Conservation (phyloP, 495 filamentous ascomycete species). For the Lepidopterella palustris region DNA sequence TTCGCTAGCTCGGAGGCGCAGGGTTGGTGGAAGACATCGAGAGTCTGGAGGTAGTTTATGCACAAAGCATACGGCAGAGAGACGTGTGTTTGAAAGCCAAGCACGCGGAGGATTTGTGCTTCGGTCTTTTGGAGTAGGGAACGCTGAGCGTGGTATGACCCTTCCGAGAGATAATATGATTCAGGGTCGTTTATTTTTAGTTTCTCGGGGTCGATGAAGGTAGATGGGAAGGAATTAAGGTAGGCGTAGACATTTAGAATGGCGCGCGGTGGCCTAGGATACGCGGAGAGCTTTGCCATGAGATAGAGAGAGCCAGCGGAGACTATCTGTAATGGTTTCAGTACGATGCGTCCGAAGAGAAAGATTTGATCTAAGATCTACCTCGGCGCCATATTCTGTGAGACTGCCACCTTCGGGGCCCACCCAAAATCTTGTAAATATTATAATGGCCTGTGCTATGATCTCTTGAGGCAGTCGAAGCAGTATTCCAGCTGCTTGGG, state of each 20-base stretch:
- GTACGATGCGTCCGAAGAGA: neutral
- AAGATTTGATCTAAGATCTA: constrained; percentile 30
- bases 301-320: constrained; percentile 80
- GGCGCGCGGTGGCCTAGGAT: constrained; percentile 68
- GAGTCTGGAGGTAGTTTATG: constrained; percentile 85
- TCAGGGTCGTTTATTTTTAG: constrained; percentile 44
- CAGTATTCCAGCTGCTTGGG: constrained; percentile 81
- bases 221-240: constrained; percentile 62
- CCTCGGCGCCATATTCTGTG: constrained; percentile 50
- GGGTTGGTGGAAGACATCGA: constrained; percentile 51
- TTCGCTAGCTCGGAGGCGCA: constrained; percentile 45
- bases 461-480: constrained; percentile 82
- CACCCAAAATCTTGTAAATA: constrained; percentile 82
- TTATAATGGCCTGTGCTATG: constrained; percentile 81
- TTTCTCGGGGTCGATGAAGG: constrained; percentile 47
- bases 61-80: constrained; percentile 80
- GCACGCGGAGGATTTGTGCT: constrained; percentile 61
- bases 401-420: constrained; percentile 59
- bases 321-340: constrained; percentile 51
- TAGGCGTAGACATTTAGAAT: constrained; percentile 79
- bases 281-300: constrained; percentile 73
- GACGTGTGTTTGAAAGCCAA: constrained; percentile 79
- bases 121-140: constrained; percentile 62
- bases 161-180: constrained; percentile 68
- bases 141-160: constrained; percentile 56